Evolutionary conservation across 1,284 basidiomycete species (phyloP).

Genomic region (Microbotryomycetes sp.): DNA sequence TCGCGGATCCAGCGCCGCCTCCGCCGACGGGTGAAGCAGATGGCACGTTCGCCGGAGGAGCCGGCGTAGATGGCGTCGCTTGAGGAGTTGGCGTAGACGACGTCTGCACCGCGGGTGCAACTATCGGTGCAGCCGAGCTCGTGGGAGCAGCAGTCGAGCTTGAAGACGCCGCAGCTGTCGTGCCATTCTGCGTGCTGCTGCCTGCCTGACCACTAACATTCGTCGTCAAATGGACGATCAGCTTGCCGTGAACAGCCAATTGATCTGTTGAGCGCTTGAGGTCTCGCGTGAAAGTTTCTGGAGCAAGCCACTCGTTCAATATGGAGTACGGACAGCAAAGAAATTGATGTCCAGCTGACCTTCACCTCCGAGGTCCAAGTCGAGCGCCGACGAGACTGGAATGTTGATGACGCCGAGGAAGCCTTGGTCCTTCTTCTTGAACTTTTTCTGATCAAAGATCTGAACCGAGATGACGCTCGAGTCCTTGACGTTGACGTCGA

Average conservation of each 20-base stretch:
- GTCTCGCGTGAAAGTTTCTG: conserved; percentile 71
- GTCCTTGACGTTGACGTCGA: conserved; percentile 82
- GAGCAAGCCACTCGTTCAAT: background rate
- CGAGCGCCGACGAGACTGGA: conserved; percentile 78
- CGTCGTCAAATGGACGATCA: conserved; percentile 75
- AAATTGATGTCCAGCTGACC: conserved; percentile 46
- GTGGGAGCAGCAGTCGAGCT: conserved; percentile 29
- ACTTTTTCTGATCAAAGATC: conserved; percentile 95
- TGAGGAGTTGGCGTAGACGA: conserved; percentile 10
- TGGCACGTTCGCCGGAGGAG: conserved; percentile 36
- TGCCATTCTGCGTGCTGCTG: conserved; percentile 27
- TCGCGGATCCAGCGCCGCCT: background rate
- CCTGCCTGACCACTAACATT: conserved; percentile 44
- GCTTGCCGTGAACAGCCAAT: conserved; percentile 74
- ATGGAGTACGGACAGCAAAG: background rate
- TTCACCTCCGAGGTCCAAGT: conserved; percentile 79
- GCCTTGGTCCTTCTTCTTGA: conserved; percentile 89
- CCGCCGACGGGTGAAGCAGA: conserved; percentile 43
- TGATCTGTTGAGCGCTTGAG: conserved; percentile 81
- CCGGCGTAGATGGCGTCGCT: conserved; percentile 9
- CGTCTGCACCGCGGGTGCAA: conserved; percentile 23
- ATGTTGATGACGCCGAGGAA: conserved; percentile 92
- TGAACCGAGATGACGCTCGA: conserved; percentile 86
- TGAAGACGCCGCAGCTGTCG: conserved; percentile 20
- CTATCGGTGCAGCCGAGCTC: conserved; percentile 25